phyloP scores from a whole-genome alignment of 225 moss, liverwort and hornwort genomes.

The Sphagnum tenellum region DNA sequence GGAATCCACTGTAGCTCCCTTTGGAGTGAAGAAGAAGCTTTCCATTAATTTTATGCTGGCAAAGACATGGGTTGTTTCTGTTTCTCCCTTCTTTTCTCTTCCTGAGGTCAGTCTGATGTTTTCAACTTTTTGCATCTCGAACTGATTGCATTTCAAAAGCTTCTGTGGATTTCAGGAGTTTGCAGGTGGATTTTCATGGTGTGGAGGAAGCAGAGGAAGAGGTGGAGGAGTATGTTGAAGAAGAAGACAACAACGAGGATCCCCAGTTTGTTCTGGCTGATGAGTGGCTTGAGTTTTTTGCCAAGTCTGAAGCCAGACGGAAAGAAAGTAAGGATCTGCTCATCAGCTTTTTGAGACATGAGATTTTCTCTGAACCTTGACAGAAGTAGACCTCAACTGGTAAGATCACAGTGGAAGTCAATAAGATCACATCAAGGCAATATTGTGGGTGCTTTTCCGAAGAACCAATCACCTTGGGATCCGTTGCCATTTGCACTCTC shows the following conservation, averaged over 20 bases:
- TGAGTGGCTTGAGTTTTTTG: conserved; percentile 16
- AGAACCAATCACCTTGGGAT: neutral
- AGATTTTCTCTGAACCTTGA: too few species aligned
- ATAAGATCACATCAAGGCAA: neutral
- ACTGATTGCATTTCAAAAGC: too few species aligned
- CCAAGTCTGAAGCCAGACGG: conserved; percentile 12
- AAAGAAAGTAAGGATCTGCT: conserved; percentile 10
- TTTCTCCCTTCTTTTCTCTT: too few species aligned
- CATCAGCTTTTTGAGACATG: neutral
- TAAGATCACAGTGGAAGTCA: neutral
- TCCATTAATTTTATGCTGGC: too few species aligned
- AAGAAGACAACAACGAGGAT: conserved; percentile 10
- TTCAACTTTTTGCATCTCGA: too few species aligned
- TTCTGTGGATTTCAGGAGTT: too few species aligned
- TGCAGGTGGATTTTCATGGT: too few species aligned
- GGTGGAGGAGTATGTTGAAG: conserved; percentile 5
- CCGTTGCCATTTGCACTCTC: too few species aligned
- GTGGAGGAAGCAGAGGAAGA: neutral
- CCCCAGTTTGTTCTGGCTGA: conserved; percentile 14
- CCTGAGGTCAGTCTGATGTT: too few species aligned
- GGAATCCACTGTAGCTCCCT: too few species aligned
- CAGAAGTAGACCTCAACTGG: neutral
- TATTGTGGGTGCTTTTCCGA: neutral
- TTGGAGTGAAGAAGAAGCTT: too few species aligned
- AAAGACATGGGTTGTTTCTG: too few species aligned